These are phyloP conservation scores for Heterobasidion annosum DNA, from an alignment of 1,284 basidiomycete species.

Conservation along the genomic window DNA sequence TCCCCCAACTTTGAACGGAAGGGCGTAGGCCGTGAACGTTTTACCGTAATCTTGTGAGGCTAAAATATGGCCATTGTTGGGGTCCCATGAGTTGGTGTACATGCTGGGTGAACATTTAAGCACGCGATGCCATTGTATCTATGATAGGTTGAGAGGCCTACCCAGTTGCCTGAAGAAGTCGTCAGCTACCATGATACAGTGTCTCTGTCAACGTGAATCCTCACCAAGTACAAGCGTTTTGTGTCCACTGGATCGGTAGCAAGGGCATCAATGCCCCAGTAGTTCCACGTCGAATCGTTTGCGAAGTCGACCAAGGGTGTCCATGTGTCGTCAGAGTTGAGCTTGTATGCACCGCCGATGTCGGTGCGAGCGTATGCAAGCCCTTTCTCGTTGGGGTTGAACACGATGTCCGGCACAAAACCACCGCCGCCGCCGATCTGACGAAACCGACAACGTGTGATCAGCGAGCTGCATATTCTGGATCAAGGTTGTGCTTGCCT, in stretches of 20 bases:
- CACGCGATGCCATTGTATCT: background rate
- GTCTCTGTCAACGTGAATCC: slow-evolving; percentile 2
- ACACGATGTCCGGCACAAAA: slow-evolving; percentile 45
- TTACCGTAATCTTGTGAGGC: slow-evolving; percentile 49
- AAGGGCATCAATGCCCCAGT: slow-evolving; percentile 59
- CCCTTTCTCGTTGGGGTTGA: slow-evolving; percentile 47
- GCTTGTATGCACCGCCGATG: slow-evolving; percentile 55
- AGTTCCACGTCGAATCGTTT: slow-evolving; percentile 46
- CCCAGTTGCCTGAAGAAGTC: background rate
- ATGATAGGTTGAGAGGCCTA: slow-evolving; percentile 18
- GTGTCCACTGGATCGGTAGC: slow-evolving; percentile 54
- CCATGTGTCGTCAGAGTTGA: slow-evolving; percentile 55
- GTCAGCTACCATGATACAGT: background rate
- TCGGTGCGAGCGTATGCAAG: slow-evolving; percentile 61
- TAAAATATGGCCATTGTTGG: slow-evolving; percentile 57
- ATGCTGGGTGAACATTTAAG: slow-evolving; percentile 28
- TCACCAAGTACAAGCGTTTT: slow-evolving; percentile 42
- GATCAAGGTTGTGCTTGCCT: slow-evolving; percentile 10
- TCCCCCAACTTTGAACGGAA: slow-evolving; percentile 59
- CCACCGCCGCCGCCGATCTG: slow-evolving; percentile 38
- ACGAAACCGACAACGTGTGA: too few relatives aligned
- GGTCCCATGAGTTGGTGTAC: slow-evolving; percentile 62
- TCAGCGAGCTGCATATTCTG: too few relatives aligned
- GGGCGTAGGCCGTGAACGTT: slow-evolving; percentile 37
- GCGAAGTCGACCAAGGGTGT: slow-evolving; percentile 52